Conservation (phyloP, 2,329 filamentous ascomycete genomes). For the Neopestalotiopsis rosae region DNA sequence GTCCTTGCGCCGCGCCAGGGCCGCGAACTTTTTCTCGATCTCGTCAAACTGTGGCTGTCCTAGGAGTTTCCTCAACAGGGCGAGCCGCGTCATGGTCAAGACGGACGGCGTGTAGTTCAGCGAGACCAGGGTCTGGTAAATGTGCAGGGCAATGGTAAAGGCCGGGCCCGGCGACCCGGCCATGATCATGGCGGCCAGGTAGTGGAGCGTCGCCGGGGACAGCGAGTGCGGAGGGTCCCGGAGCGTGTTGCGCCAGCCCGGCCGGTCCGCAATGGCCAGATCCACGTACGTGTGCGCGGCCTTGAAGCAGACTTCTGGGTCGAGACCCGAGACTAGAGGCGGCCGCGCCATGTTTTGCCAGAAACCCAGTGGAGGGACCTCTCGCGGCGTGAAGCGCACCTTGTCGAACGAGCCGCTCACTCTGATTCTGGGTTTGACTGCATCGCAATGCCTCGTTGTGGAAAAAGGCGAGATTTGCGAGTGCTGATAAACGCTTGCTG, state of each 20-base stretch:
- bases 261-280: background rate
- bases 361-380: constrained; percentile 34
- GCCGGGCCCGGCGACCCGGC: constrained; percentile 14
- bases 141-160: constrained; percentile 35
- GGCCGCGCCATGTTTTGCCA: constrained; percentile 26
- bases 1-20: background rate
- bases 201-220: constrained; percentile 36
- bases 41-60: constrained; percentile 26
- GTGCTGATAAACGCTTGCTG: background rate
- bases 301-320: constrained; percentile 5
- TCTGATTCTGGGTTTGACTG: background rate
- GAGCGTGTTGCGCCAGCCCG: constrained; percentile 4
- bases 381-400: constrained; percentile 29
- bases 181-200: constrained; percentile 34
- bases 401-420: constrained; percentile 14
- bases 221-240: constrained; percentile 30
- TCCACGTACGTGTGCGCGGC: constrained; percentile 11
- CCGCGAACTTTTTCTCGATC: constrained; percentile 28
- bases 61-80: constrained; percentile 20
- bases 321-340: background rate
- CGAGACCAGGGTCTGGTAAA: constrained; percentile 39
- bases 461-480: background rate
- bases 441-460: background rate
- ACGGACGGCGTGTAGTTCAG: constrained; percentile 42
- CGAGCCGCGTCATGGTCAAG: constrained; percentile 36